Percentiles rank a stretch among this genome's conserved stretches.
Conservation (phyloP, 2,329 filamentous ascomycete genomes). For the Claviceps pazoutovae region DNA sequence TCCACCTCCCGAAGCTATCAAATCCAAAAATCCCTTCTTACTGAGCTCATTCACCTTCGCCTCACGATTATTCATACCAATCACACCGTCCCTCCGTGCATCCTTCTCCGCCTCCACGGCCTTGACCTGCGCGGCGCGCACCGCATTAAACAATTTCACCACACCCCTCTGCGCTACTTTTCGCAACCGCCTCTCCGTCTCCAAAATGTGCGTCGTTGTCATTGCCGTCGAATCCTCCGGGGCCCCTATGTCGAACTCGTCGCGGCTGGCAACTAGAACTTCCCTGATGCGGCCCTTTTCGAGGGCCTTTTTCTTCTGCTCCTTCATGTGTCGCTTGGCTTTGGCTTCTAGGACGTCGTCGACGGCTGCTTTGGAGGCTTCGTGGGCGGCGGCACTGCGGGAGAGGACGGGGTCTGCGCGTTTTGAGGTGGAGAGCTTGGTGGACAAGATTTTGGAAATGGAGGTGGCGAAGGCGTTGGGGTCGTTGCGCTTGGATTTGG, state of each 20-base stretch:
- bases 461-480: slow-evolving; percentile 83
- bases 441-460: slow-evolving; percentile 81
- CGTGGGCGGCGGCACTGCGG: slow-evolving; percentile 60
- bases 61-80: slow-evolving; percentile 68
- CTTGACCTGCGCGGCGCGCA: slow-evolving; percentile 82
- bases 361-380: slow-evolving; percentile 56
- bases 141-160: slow-evolving; percentile 91
- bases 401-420: slow-evolving; percentile 84
- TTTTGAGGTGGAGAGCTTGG: slow-evolving; percentile 71
- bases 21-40: slow-evolving; percentile 87
- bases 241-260: slow-evolving; percentile 30
- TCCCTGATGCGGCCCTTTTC: slow-evolving; percentile 85
- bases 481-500: slow-evolving; percentile 77
- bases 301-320: slow-evolving; percentile 63
- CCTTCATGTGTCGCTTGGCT: slow-evolving; percentile 63
- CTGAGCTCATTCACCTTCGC: slow-evolving; percentile 92
- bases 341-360: slow-evolving; percentile 71
- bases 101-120: slow-evolving; percentile 63
- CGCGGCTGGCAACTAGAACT: slow-evolving; percentile 53
- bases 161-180: slow-evolving; percentile 90
- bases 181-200: slow-evolving; percentile 64
- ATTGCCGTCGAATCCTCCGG: slow-evolving; percentile 11
- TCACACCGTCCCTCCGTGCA: slow-evolving; percentile 55
- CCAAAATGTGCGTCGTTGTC: slow-evolving; percentile 40
- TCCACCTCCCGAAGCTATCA: slow-evolving; percentile 58